phyloP scores from a whole-genome alignment of 768 basidiomycete species.

The Mrakia frigida region DNA sequence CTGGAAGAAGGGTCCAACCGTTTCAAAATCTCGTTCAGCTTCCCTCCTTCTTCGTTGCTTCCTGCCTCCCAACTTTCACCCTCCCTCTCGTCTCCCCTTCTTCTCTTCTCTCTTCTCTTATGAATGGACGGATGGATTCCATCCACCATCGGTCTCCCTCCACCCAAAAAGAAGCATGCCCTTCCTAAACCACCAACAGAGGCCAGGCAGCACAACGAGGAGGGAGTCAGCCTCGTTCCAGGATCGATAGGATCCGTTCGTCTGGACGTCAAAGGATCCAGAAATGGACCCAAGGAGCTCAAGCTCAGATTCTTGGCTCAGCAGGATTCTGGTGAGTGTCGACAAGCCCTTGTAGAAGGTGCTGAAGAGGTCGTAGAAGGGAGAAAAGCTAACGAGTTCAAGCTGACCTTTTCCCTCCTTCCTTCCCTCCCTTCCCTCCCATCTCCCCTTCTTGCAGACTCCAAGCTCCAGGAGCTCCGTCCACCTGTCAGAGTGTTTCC shows the following conservation, averaged over 20 bases:
- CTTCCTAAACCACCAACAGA: neutral
- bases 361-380: neutral
- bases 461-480: slow-evolving; percentile 14
- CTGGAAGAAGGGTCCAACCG: too few relatives aligned
- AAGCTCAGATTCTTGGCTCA: slow-evolving; percentile 3
- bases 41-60: neutral
- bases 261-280: slow-evolving; percentile 1
- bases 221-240: slow-evolving; percentile 1
- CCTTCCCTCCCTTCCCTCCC: neutral
- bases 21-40: neutral
- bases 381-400: neutral
- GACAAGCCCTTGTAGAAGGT: too few relatives aligned
- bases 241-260: slow-evolving; percentile 15
- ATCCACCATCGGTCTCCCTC: slow-evolving; percentile 6
- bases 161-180: neutral
- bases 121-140: slow-evolving; percentile 14
- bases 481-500: slow-evolving; percentile 22
- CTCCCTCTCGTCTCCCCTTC: neutral
- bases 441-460: neutral
- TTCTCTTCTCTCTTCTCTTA: neutral
- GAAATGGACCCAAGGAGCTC: neutral
- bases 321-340: neutral
- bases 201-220: slow-evolving; percentile 10
- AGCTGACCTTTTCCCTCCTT: neutral
- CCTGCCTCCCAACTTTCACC: neutral